Base-by-base conservation (phyloP, 495 filamentous ascomycete genomes). In the Hypoxylon intermedium region DNA sequence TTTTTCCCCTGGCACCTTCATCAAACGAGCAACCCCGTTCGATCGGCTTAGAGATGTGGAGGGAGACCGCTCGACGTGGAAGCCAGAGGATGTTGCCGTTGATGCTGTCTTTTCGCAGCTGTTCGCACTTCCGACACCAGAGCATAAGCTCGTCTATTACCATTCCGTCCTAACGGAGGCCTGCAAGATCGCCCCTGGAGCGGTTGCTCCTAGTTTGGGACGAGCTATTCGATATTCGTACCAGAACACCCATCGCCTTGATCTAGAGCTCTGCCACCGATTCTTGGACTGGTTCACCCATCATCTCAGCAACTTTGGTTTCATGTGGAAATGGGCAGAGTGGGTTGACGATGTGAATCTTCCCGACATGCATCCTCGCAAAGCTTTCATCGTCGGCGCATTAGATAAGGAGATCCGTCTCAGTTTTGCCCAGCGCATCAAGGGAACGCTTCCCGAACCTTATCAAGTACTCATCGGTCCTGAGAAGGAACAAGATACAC, bases 291-390 rank as follows among this genome's bases (percentile, higher is more conserved):
- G 94, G 94, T 99, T 99, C 67, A 83, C 93, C 11, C 95, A 99
- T 68, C 94, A 99, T 77, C 72, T 99, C 63, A 96, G 92, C 73
- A 99, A 99, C 75, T 99, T 98, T 67, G 94, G 96, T 33, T 99
- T 98, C 67, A 94, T 95, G 2, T 99, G 94, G 94, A 98, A 98
- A 76, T 99, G 94, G 94, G 88, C 88, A 15, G 94, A 99, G 76
- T 99, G 94, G 94, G 83, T 89, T 52, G 91, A 95, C 33, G 91
- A 98, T 74, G 82, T 96, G 13, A 83, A 85, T 9, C 83, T 93
- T 19, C 81, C 91, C 0, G 74, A 85, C 36, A 74, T 94, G 13
- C 86, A 96, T 71, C 92, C 94, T 9, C 88, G 88, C 70, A 96
- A 97, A 76, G 88, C 93, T 4, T 97, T 98, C 73, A 95, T 99